Percentiles rank a stretch among this genome's conserved stretches.
Evolutionary conservation across 805 yeast genomes (phyloP).

Genomic region (Cyberlindnera amylophila): DNA sequence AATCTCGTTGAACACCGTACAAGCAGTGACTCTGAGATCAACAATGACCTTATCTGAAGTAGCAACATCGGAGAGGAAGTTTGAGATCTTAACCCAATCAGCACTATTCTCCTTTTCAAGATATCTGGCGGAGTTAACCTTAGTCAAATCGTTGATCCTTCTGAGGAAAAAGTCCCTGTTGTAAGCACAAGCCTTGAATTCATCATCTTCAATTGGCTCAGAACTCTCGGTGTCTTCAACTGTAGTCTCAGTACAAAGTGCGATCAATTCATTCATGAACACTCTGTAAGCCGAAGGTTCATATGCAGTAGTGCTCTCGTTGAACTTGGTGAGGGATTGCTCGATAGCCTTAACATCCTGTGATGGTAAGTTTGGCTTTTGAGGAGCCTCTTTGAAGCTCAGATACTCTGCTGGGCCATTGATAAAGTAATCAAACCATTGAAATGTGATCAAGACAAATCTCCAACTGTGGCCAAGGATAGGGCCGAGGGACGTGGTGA

Average conservation of each 20-base stretch:
- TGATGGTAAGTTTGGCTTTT: constrained; percentile 38
- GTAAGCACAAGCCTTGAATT: constrained; percentile 40
- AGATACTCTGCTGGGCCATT: constrained; percentile 50
- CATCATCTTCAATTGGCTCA: constrained; percentile 25
- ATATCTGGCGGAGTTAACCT: constrained; percentile 50
- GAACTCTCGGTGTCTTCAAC: constrained; percentile 11
- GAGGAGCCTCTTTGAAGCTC: constrained; percentile 38
- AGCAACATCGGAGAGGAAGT: constrained; percentile 43
- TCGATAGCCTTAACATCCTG: constrained; percentile 52
- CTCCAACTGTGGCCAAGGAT: constrained; percentile 67
- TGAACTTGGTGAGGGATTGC: constrained; percentile 52
- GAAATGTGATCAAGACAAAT: constrained; percentile 56
- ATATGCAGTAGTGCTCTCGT: constrained; percentile 58
- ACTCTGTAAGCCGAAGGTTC: constrained; percentile 46
- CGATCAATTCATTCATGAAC: constrained; percentile 44
- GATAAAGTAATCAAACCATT: constrained; percentile 73
- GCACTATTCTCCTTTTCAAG: constrained; percentile 34
- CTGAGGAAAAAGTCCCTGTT: constrained; percentile 54
- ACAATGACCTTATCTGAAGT: constrained; percentile 40
- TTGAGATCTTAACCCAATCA: constrained; percentile 47
- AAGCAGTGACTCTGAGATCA: constrained; percentile 44
- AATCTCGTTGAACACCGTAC: constrained; percentile 49
- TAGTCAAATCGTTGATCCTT: constrained; percentile 48
- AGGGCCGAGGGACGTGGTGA: constrained; percentile 81
- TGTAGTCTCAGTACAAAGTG: constrained; percentile 34